Base-by-base conservation (phyloP, 805 yeast species). In the Wickerhamiella nectarea region DNA sequence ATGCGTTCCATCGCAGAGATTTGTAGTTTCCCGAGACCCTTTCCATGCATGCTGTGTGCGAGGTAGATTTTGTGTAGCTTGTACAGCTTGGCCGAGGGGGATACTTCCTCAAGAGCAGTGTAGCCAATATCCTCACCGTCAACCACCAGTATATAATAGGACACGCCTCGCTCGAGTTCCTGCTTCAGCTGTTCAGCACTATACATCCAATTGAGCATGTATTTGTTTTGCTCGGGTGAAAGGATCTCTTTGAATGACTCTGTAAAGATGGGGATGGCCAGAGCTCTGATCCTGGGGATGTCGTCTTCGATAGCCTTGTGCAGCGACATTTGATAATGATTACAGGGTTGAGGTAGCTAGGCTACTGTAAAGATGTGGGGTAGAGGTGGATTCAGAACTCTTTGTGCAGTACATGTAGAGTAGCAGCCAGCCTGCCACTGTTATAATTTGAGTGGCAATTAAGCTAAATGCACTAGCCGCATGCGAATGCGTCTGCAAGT, bases 51-150 rank as follows among this genome's bases (percentile, higher is more conserved):
- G 9, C 10, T 20, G 31, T 33, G 43, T 19, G 6, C 11, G 12
- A 40, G 43, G 33, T 40, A 40, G 24, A 40, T 40, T 21, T 40
- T 40, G 36, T 40, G 43, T n/a, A 40, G 22, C 20, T 40, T 40
- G 36, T 21, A 40, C n/a, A 18, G 11, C 19, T 33, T 24, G 22
- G 34, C 15, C 9, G 17, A 5, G 9, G 18, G 35, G 6, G 31
- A 35, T 2, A 34, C 26, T 24, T 28, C 19, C n/a, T 40, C 43
- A 34, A 40, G 24, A 25, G 37, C 24, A 2, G 43, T 34, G 28
- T 31, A 40, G 5, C 43, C 43, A 4, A 15, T 26, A 14, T 40
- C 43, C 21, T 34, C 8, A n/a, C 38, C 38, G 21, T 40, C 38
- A 3, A 18, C 25, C 8, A 7, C 14, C 5, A 40, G 24, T 10